Percentiles rank a stretch among this genome's conserved stretches.
phyloP scores from a whole-genome alignment of 306 rosid genomes.

The Lupinus albus region DNA sequence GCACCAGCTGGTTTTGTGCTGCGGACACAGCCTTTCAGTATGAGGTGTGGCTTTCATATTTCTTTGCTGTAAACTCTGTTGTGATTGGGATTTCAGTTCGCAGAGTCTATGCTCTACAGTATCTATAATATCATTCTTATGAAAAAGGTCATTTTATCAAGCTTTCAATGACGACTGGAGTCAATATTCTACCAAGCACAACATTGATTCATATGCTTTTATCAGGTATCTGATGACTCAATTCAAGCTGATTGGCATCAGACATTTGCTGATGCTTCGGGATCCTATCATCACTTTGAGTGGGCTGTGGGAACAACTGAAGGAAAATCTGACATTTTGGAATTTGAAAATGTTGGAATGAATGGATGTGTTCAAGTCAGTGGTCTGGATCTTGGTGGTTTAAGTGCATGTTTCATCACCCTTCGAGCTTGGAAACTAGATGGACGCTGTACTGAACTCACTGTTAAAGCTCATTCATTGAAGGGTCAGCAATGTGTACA shows the following conservation, averaged over 20 bases:
- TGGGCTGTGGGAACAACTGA: slow-evolving; percentile 99
- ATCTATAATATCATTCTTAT: slow-evolving; percentile 15
- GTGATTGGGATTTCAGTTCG: slow-evolving; percentile 37
- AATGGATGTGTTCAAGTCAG: slow-evolving; percentile 71
- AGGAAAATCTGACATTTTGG: slow-evolving; percentile 92
- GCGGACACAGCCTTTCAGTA: slow-evolving; percentile 93
- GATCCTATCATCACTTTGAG: slow-evolving; percentile 92
- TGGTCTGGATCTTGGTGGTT: slow-evolving; percentile 82
- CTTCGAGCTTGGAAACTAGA: slow-evolving; percentile 94
- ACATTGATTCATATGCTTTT: slow-evolving; percentile 35
- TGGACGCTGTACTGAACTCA: slow-evolving; percentile 89
- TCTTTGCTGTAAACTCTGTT: slow-evolving; percentile 35
- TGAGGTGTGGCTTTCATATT: slow-evolving; percentile 70
- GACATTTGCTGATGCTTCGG: slow-evolving; percentile 80
- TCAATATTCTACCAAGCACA: slow-evolving; percentile 28
- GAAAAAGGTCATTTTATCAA: slow-evolving; percentile 24
- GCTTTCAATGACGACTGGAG: slow-evolving; percentile 17
- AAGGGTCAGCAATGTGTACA: slow-evolving; percentile 96
- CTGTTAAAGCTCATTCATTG: slow-evolving; percentile 93
- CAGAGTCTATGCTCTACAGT: neutral
- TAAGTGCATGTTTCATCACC: slow-evolving; percentile 83
- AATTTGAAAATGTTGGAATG: slow-evolving; percentile 93
- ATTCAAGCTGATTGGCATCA: slow-evolving; percentile 93
- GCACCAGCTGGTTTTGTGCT: slow-evolving; percentile 97
- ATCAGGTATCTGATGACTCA: slow-evolving; percentile 80